Base-by-base conservation (phyloP, 345 rosid species). In the Eucalyptus marginata region DNA sequence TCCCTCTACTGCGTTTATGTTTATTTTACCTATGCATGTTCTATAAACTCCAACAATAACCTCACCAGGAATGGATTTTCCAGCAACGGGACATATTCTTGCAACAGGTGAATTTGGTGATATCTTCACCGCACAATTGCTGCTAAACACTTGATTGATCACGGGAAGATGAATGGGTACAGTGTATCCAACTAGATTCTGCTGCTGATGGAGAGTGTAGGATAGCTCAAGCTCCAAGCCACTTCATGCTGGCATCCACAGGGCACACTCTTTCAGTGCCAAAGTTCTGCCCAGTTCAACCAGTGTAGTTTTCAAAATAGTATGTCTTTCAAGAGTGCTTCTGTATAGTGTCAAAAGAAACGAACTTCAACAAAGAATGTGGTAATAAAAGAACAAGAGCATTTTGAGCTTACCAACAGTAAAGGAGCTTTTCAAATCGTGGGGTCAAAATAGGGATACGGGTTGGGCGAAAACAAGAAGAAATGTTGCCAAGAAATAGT, bases 231-330 rank as follows among this genome's bases (percentile, higher is more conserved):
- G 94, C 93, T 98, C 99, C 89, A 97, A 91, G 33, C 99, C 99
- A 54, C 97, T 96, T 50, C 98, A 95, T 13, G 99, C 96, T 47
- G 99, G 99, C 99, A 98, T 98, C 99, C 99, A 98, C 93, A 97
- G 90, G 29, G 99, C 99, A 90, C 97, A 97, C 90, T 98, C 99
- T 91, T 98, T 99, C 91, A 98, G 88, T 33, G 92, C 97, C 91
- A 97, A n/a, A 12, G 99, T 97, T 89, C 98, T 93, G 13, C 97
- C 97, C 86, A 98, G 92, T 91, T 98, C 99, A 90, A 98, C 94
- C 49, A 98, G 99, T 7, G 99, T 98, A 58, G 99, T 97, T 90
- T 91, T 97, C 29, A 98, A 90, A 86, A 98, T 98, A 31, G 97
- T 98, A 86, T 97, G 99, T 47, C 99, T 93, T 87, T 98, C 97